Conservation (phyloP, 208 protist species). For the Trypanosoma vivax region DNA sequence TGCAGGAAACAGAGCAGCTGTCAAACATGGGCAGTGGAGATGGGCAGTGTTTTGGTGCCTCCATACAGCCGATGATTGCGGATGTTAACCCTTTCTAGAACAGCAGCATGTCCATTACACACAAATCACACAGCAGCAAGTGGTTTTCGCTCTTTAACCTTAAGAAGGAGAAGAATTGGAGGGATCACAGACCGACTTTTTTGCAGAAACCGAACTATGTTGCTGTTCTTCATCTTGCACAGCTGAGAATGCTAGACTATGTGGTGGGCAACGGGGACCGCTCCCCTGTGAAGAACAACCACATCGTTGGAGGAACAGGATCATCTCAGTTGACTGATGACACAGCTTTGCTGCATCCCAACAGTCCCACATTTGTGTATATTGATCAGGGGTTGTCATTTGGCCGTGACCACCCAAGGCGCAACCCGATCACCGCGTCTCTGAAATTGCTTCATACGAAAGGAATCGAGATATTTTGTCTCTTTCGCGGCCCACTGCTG, state of each 20-base stretch:
- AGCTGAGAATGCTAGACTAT: constrained; percentile 33
- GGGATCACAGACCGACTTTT: not conserved
- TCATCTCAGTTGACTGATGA: not conserved
- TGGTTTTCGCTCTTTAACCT: constrained; percentile 27
- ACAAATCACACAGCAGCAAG: constrained; percentile 19
- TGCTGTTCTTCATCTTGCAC: constrained; percentile 23
- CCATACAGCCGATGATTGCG: constrained; percentile 30
- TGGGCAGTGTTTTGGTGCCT: constrained; percentile 18
- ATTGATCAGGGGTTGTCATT: constrained; percentile 37
- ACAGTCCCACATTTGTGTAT: constrained; percentile 29
- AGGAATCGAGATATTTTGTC: constrained; percentile 21
- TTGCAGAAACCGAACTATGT: not conserved
- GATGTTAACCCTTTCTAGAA: constrained; percentile 25
- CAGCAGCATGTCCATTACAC: constrained; percentile 21
- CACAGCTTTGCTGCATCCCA: constrained; percentile 18
- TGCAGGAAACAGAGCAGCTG: not conserved
- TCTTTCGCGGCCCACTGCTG: constrained; percentile 23
- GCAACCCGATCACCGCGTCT: constrained; percentile 24
- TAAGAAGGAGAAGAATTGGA: not conserved
- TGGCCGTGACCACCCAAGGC: constrained; percentile 3
- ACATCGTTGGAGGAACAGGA: constrained; percentile 24
- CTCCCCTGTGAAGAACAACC: constrained; percentile 46
- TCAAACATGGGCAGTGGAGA: not conserved
- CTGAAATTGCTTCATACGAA: constrained; percentile 1
- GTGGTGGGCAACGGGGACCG: constrained; percentile 31